These are phyloP conservation scores for Hemerocallis citrina DNA, from an alignment of 106 monocot genomes.

Conservation along the genomic window DNA sequence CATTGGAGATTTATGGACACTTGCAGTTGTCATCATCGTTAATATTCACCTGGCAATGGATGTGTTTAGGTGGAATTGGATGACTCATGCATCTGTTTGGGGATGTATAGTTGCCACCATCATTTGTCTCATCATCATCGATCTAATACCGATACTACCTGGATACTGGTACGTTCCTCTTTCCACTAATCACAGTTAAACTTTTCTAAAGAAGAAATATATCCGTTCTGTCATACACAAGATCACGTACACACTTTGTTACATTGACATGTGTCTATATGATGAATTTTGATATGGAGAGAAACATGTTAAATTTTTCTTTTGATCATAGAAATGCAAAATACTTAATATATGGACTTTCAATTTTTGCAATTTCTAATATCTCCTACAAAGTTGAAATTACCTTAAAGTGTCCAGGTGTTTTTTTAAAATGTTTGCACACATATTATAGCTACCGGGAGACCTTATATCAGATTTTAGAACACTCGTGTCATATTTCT, in stretches of 20 bases:
- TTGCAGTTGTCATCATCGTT: constrained; percentile 75
- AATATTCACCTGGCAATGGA: constrained; percentile 90
- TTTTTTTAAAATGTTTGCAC: too few relatives aligned
- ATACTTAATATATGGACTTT: too few relatives aligned
- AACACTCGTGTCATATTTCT: too few relatives aligned
- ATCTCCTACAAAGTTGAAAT: too few relatives aligned
- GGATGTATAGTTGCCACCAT: constrained; percentile 53
- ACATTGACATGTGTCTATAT: not conserved
- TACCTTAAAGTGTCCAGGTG: too few relatives aligned
- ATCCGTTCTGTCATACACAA: not conserved
- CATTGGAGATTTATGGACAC: constrained; percentile 74
- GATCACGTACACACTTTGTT: not conserved
- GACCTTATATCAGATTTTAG: too few relatives aligned
- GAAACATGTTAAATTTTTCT: too few relatives aligned
- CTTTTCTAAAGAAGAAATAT: not conserved
- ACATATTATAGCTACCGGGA: too few relatives aligned
- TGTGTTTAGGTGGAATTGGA: constrained; percentile 86
- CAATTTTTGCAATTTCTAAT: too few relatives aligned
- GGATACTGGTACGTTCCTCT: constrained; percentile 43
- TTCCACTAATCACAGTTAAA: not conserved
- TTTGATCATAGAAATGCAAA: too few relatives aligned
- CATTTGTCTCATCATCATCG: constrained; percentile 46
- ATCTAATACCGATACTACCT: constrained; percentile 32
- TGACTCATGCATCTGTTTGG: constrained; percentile 70
- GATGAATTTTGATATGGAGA: not conserved